Conservation (phyloP, 208 protist species). For the Trypanosoma melophagium region DNA sequence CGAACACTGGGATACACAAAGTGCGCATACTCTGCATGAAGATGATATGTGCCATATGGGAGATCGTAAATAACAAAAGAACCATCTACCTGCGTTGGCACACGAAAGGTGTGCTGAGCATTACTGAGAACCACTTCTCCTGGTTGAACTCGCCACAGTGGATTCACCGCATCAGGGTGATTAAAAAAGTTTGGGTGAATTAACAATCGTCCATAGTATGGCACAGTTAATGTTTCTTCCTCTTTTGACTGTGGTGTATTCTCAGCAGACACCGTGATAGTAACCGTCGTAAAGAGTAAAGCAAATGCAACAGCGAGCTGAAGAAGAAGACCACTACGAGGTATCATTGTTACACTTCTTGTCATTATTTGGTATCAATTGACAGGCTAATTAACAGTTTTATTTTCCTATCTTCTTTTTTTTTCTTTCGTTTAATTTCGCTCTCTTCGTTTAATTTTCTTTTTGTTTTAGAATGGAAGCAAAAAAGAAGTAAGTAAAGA, state of each 20-base stretch:
- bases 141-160: constrained; percentile 63
- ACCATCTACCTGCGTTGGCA: constrained; percentile 62
- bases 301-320: too few species aligned
- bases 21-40: constrained; percentile 81
- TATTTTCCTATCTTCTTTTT: not conserved
- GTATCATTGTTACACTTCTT: too few species aligned
- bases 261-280: constrained; percentile 4
- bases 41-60: constrained; percentile 77
- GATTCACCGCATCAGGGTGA: constrained; percentile 39
- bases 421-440: not conserved
- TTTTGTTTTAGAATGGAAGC: too few species aligned
- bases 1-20: constrained; percentile 79
- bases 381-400: too few species aligned
- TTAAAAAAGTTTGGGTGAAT: constrained; percentile 50
- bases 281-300: not conserved
- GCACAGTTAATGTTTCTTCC: constrained; percentile 1
- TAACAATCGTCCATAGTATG: constrained; percentile 60
- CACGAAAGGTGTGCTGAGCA: constrained; percentile 40
- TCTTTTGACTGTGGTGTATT: not conserved
- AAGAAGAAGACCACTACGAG: too few species aligned
- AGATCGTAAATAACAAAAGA: constrained; percentile 71
- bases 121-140: constrained; percentile 69
- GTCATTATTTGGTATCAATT: too few species aligned
- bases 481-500: too few species aligned
- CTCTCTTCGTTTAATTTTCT: too few species aligned